Percentiles rank a stretch among this genome's conserved stretches.
Evolutionary conservation across 2,329 filamentous ascomycete species (phyloP).

Genomic region (Aspergillus thermomutatus): DNA sequence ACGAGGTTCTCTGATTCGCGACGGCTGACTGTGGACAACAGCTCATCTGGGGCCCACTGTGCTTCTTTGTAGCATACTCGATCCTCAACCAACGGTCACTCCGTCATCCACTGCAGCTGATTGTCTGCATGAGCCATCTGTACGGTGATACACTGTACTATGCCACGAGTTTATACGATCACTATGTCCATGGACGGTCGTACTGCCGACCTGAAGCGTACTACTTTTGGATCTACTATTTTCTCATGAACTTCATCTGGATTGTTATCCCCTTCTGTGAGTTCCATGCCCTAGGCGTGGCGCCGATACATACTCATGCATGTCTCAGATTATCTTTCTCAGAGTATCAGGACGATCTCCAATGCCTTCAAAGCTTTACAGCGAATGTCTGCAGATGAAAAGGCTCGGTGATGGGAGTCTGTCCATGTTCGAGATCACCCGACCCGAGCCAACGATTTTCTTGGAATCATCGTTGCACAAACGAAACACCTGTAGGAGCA

Average conservation of each 20-base stretch:
- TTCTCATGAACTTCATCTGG: slow-evolving; percentile 66
- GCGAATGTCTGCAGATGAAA: slow-evolving; percentile 17
- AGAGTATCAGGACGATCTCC: slow-evolving; percentile 31
- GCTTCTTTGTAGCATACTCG: slow-evolving; percentile 54
- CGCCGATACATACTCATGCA: slow-evolving; percentile 2
- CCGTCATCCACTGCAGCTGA: slow-evolving; percentile 57
- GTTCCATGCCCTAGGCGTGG: slow-evolving; percentile 22
- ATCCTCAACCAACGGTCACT: slow-evolving; percentile 54
- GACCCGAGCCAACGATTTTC: not conserved
- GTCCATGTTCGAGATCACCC: slow-evolving; percentile 2
- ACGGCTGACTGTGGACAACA: slow-evolving; percentile 23
- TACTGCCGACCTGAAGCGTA: slow-evolving; percentile 61
- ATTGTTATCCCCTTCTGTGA: slow-evolving; percentile 58
- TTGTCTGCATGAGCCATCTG: slow-evolving; percentile 61
- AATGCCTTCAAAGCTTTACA: slow-evolving; percentile 25
- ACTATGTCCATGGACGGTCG: slow-evolving; percentile 50
- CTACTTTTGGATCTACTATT: slow-evolving; percentile 66
- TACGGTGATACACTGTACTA: slow-evolving; percentile 65
- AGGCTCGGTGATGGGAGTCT: slow-evolving; percentile 21
- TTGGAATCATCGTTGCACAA: too few relatives aligned
- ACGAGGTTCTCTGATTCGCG: not conserved
- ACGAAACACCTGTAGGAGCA: too few relatives aligned
- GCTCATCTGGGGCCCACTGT: slow-evolving; percentile 61
- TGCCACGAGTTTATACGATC: slow-evolving; percentile 60
- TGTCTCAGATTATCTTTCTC: slow-evolving; percentile 28